These are phyloP conservation scores for Scheffersomyces quercinus DNA, from an alignment of 1,139 yeast species.

Conservation along the genomic window DNA sequence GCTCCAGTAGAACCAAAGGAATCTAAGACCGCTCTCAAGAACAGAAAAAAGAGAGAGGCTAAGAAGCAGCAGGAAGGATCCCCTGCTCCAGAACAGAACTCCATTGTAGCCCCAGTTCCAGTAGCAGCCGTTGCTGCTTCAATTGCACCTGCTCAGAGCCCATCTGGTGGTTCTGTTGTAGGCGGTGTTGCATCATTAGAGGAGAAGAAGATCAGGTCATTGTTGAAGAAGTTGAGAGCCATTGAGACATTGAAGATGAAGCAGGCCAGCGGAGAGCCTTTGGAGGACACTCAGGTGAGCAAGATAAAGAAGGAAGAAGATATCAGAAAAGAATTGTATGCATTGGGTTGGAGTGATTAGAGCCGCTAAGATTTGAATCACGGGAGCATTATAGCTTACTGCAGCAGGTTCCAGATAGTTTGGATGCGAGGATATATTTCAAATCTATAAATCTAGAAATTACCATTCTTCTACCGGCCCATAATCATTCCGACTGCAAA, in stretches of 20 bases:
- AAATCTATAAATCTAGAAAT: no score
- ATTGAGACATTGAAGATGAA: slow-evolving; percentile 86
- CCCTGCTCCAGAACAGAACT: slow-evolving; percentile 12
- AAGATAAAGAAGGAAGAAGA: slow-evolving; percentile 86
- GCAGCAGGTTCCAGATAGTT: no score
- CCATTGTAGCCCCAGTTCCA: slow-evolving; percentile 17
- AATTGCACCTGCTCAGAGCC: slow-evolving; percentile 13
- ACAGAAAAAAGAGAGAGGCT: slow-evolving; percentile 77
- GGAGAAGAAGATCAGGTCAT: slow-evolving; percentile 88
- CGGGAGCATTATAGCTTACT: neutral
- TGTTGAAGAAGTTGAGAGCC: slow-evolving; percentile 90
- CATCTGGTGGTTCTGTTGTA: slow-evolving; percentile 38
- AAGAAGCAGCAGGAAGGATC: slow-evolving; percentile 37
- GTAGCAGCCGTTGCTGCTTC: slow-evolving; percentile 21
- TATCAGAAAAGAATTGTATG: slow-evolving; percentile 68
- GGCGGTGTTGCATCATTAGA: slow-evolving; percentile 72
- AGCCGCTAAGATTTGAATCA: neutral
- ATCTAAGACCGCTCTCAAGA: slow-evolving; percentile 69
- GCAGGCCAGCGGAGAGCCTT: slow-evolving; percentile 77
- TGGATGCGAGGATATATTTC: no score
- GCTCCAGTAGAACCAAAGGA: slow-evolving; percentile 43
- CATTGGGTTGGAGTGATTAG: slow-evolving; percentile 65
- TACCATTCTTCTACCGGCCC: no score
- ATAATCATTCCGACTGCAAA: no score
- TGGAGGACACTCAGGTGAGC: slow-evolving; percentile 90